Evolutionary conservation across 805 yeast genomes (phyloP).

Genomic region (Suhomyces faveliae): DNA sequence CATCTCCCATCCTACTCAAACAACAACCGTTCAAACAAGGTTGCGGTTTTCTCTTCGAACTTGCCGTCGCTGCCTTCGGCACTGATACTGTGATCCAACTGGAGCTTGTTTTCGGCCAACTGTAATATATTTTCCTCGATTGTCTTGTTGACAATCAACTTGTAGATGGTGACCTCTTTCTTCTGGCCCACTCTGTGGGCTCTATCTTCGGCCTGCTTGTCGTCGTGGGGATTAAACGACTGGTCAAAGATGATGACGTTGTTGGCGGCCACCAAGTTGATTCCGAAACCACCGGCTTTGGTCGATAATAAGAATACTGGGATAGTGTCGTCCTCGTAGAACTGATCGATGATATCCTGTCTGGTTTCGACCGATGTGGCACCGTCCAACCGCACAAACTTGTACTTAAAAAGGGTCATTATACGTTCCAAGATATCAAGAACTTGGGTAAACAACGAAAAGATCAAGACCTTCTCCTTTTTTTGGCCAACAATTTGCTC

Average conservation of each 20-base stretch:
- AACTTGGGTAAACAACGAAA: slow-evolving; percentile 90
- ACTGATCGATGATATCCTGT: slow-evolving; percentile 87
- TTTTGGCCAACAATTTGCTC: slow-evolving; percentile 52
- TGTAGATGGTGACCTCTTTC: slow-evolving; percentile 73
- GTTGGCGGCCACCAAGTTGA: slow-evolving; percentile 93
- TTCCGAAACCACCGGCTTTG: slow-evolving; percentile 98
- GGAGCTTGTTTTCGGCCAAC: slow-evolving; percentile 87
- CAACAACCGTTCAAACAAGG: slow-evolving; percentile 49
- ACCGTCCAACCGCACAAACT: slow-evolving; percentile 90
- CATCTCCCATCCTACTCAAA: slow-evolving; percentile 19
- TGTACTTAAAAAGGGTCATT: slow-evolving; percentile 58
- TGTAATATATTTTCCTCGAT: slow-evolving; percentile 87
- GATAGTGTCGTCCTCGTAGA: slow-evolving; percentile 75
- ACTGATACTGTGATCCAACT: slow-evolving; percentile 69
- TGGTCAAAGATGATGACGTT: slow-evolving; percentile 89
- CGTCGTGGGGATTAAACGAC: slow-evolving; percentile 97
- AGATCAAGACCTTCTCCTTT: slow-evolving; percentile 71
- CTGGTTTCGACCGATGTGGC: slow-evolving; percentile 88
- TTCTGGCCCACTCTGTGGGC: slow-evolving; percentile 97
- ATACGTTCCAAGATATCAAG: slow-evolving; percentile 83
- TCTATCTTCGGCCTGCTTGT: slow-evolving; percentile 97
- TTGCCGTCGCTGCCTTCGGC: slow-evolving; percentile 38
- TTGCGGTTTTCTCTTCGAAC: slow-evolving; percentile 53
- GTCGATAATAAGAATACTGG: slow-evolving; percentile 89
- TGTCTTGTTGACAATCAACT: slow-evolving; percentile 69